A percentile compares a stretch with the other conserved stretches of the same genome.
Evolutionary conservation across 1,284 basidiomycete genomes (phyloP).

Genomic region (Papiliotrema laurentii): DNA sequence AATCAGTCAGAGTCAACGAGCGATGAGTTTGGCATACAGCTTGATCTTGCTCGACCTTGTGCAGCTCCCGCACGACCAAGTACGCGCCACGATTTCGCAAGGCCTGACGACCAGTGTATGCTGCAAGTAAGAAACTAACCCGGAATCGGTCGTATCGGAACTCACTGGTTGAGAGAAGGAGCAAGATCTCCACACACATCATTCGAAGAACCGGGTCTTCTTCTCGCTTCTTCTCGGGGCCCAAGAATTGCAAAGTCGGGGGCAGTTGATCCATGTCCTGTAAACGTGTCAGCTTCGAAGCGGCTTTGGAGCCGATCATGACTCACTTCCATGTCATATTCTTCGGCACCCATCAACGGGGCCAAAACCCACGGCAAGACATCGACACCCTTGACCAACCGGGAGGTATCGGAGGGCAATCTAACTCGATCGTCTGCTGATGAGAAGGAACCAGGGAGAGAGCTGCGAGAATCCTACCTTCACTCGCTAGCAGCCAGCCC

Average conservation of each 20-base stretch:
- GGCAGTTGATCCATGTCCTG: constrained; percentile 88
- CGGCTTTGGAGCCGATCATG: not conserved
- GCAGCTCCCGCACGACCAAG: constrained; percentile 73
- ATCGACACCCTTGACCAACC: constrained; percentile 70
- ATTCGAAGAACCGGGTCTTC: constrained; percentile 71
- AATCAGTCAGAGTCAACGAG: constrained; percentile 1
- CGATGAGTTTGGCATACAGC: constrained; percentile 53
- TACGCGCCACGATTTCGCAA: constrained; percentile 80
- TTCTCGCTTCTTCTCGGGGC: constrained; percentile 78
- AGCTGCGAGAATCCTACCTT: constrained; percentile 20
- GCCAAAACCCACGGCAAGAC: constrained; percentile 77
- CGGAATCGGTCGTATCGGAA: constrained; percentile 4
- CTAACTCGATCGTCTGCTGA: constrained; percentile 39
- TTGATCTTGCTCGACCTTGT: constrained; percentile 74
- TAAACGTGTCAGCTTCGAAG: not conserved
- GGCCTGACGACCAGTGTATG: constrained; percentile 77
- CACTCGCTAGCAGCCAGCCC: constrained; percentile 43
- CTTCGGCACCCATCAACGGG: constrained; percentile 90
- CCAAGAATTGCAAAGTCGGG: constrained; percentile 79
- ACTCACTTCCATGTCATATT: constrained; percentile 78
- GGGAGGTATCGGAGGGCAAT: constrained; percentile 38
- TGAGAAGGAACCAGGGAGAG: not conserved
- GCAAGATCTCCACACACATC: constrained; percentile 81
- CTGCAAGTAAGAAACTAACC: constrained; percentile 14
- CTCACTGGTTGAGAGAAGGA: constrained; percentile 75